A percentile compares a stretch with the other conserved stretches of the same genome.
These are phyloP conservation scores for Solanum gracilifrons DNA, from an alignment of 257 asterid species.

Conservation along the genomic window DNA sequence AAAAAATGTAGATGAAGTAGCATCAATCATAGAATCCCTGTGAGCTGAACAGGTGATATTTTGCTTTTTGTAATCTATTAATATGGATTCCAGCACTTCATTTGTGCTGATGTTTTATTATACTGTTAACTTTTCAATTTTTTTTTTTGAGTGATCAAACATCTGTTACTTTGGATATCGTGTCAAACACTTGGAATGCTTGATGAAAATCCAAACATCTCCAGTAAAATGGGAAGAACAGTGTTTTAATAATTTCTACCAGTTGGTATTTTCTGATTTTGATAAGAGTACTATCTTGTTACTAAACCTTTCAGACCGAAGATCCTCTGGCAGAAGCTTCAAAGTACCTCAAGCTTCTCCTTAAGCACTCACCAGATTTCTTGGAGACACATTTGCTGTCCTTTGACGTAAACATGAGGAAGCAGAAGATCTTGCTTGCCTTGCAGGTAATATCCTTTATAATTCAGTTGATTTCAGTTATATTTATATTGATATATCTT, in stretches of 20 bases:
- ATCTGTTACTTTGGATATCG: background rate
- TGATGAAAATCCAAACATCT: background rate
- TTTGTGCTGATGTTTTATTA: background rate
- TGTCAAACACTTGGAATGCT: background rate
- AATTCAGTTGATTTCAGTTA: background rate
- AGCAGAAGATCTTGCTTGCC: slow-evolving; percentile 70
- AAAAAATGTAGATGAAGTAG: background rate
- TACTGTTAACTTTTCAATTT: background rate
- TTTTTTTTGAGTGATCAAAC: background rate
- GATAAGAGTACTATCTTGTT: background rate
- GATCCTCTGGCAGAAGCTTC: slow-evolving; percentile 91
- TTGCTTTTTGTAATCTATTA: background rate
- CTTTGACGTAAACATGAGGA: slow-evolving; percentile 90
- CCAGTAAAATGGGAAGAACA: background rate
- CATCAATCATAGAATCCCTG: background rate
- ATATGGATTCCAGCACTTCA: background rate
- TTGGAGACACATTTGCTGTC: slow-evolving; percentile 80
- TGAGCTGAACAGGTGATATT: background rate
- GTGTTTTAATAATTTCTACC: background rate
- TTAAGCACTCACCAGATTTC: slow-evolving; percentile 76
- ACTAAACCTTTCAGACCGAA: slow-evolving; percentile 50
- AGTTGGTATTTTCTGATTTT: background rate
- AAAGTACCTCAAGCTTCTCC: slow-evolving; percentile 89
- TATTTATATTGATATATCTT: background rate
- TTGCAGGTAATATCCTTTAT: slow-evolving; percentile 48